Evolutionary conservation across 805 yeast genomes (phyloP).

Genomic region (Nakazawaea ishiwadae): DNA sequence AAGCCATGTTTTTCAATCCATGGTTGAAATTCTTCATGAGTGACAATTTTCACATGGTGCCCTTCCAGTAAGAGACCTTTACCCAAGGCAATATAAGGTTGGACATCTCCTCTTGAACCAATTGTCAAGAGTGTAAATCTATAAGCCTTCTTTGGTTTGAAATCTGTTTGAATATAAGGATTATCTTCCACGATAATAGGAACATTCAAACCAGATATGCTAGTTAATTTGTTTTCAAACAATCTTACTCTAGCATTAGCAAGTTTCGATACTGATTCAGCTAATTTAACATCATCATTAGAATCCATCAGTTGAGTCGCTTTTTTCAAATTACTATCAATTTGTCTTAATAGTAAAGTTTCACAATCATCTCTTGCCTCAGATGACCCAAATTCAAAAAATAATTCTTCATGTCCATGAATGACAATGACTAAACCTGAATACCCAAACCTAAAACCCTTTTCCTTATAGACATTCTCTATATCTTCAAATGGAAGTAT

Average conservation of each 20-base stretch:
- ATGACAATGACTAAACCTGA: constrained; percentile 67
- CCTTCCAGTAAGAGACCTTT: constrained; percentile 77
- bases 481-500: constrained; percentile 72
- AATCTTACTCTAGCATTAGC: constrained; percentile 59
- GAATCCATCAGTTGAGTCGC: too few relatives aligned
- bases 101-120: constrained; percentile 96
- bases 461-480: constrained; percentile 63
- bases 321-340: constrained; percentile 28
- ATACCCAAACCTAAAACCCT: constrained; percentile 65
- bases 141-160: constrained; percentile 49
- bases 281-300: constrained; percentile 24
- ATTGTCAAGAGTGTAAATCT: constrained; percentile 74
- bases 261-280: constrained; percentile 25
- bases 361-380: constrained; percentile 73
- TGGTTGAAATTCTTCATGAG: constrained; percentile 74
- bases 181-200: constrained; percentile 69
- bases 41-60: constrained; percentile 77
- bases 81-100: constrained; percentile 90
- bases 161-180: constrained; percentile 45
- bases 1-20: constrained; percentile 72
- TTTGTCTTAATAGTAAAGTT: constrained; percentile 41
- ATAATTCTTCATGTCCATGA: constrained; percentile 71
- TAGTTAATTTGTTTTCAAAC: constrained; percentile 61
- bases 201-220: constrained; percentile 56
- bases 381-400: constrained; percentile 67